A percentile compares a stretch with the other conserved stretches of the same genome.
phyloP scores from a whole-genome alignment of 75 land plant genomes.

The Cunninghamia lanceolata region DNA sequence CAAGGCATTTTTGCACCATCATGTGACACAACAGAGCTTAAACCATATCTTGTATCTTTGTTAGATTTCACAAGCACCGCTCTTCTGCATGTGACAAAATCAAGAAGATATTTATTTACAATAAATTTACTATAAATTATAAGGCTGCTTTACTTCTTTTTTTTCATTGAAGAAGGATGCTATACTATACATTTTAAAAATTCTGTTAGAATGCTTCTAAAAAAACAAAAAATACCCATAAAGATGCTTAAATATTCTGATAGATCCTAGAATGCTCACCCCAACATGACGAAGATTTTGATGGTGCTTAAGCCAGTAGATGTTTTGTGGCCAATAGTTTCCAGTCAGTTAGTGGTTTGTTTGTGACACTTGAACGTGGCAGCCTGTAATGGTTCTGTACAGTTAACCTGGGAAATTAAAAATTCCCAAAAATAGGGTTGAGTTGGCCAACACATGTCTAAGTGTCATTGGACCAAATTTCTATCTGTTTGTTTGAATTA shows the following conservation, averaged over 20 bases:
- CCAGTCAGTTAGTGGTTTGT: too few relatives aligned
- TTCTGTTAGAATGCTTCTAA: neutral
- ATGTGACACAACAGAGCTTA: constrained; percentile 76
- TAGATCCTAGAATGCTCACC: neutral
- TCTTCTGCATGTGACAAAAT: constrained; percentile 41
- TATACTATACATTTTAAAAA: neutral
- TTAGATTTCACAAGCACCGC: constrained; percentile 79
- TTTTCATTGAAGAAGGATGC: too few relatives aligned
- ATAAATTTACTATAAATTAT: neutral
- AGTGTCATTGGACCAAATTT: too few relatives aligned
- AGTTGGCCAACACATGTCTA: too few relatives aligned
- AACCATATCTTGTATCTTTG: constrained; percentile 81
- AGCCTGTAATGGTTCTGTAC: too few relatives aligned
- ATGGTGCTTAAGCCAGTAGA: neutral
- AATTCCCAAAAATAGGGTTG: too few relatives aligned
- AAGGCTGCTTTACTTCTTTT: neutral
- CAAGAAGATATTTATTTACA: neutral
- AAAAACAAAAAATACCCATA: too few relatives aligned
- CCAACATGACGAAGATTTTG: neutral
- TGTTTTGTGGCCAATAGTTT: too few relatives aligned
- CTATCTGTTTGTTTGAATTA: too few relatives aligned
- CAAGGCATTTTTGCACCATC: constrained; percentile 84
- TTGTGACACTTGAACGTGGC: too few relatives aligned
- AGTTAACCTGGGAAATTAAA: too few relatives aligned
- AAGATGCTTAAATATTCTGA: too few relatives aligned